phyloP scores from a whole-genome alignment of 352 stramenopile species.

The Globisporangium spiculum region DNA sequence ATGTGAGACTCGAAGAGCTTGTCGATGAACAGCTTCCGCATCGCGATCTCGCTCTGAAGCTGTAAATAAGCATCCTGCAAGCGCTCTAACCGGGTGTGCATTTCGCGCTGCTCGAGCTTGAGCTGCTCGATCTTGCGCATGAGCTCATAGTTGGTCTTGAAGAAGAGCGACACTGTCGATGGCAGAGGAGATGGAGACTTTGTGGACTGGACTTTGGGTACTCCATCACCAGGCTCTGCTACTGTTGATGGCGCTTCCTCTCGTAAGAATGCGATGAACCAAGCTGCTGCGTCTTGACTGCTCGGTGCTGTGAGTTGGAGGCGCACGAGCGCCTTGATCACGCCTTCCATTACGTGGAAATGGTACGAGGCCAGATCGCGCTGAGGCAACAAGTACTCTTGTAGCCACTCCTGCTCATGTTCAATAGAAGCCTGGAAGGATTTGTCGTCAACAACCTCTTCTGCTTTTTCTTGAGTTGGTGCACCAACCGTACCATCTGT shows the following conservation, averaged over 20 bases:
- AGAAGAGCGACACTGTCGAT: slow-evolving; percentile 26
- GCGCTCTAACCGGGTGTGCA: slow-evolving; percentile 31
- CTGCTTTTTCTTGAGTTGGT: slow-evolving; percentile 5
- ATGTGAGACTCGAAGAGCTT: slow-evolving; percentile 43
- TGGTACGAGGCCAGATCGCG: slow-evolving; percentile 51
- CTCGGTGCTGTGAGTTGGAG: slow-evolving; percentile 34
- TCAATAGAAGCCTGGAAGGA: background rate
- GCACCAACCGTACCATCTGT: background rate
- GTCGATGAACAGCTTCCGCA: slow-evolving; percentile 49
- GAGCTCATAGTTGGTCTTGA: slow-evolving; percentile 65
- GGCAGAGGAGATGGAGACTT: background rate
- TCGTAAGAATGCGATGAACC: slow-evolving; percentile 45
- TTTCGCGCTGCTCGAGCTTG: slow-evolving; percentile 36
- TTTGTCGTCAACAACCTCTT: background rate
- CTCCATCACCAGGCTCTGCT: background rate
- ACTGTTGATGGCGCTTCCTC: background rate
- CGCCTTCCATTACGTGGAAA: slow-evolving; percentile 31
- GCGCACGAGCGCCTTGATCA: slow-evolving; percentile 38
- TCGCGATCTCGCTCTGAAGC: slow-evolving; percentile 36
- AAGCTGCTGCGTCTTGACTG: slow-evolving; percentile 31
- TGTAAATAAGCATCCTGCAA: slow-evolving; percentile 23
- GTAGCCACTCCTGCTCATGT: slow-evolving; percentile 14
- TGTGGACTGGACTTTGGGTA: background rate
- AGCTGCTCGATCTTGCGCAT: slow-evolving; percentile 49
- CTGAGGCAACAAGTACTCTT: slow-evolving; percentile 21